These are phyloP conservation scores for Fusarium virguliforme DNA, from an alignment of 2,329 filamentous ascomycete species.

Conservation along the genomic window DNA sequence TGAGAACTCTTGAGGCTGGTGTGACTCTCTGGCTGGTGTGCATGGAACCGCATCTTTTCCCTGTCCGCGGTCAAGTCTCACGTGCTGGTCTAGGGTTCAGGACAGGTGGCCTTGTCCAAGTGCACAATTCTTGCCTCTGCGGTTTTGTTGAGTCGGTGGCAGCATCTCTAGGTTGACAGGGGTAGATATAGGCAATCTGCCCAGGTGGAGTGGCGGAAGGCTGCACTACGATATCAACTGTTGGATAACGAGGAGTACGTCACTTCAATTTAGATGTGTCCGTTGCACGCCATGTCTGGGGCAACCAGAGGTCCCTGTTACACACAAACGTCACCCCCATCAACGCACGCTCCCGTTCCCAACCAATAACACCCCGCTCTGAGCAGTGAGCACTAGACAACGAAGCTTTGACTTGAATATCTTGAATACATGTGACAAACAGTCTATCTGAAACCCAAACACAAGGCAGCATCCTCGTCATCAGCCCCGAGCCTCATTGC, in stretches of 20 bases:
- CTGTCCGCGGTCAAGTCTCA: neutral
- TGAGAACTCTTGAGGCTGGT: neutral
- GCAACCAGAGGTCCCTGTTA: too few relatives aligned
- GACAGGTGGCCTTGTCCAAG: too few relatives aligned
- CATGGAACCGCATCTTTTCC: neutral
- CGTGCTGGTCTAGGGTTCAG: too few relatives aligned
- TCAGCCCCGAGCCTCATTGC: neutral
- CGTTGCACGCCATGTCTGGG: too few relatives aligned
- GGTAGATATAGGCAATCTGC: too few relatives aligned
- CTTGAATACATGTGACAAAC: neutral
- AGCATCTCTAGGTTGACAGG: too few relatives aligned
- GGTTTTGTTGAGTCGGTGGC: too few relatives aligned
- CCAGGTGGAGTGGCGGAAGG: too few relatives aligned
- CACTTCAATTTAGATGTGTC: too few relatives aligned
- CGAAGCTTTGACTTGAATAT: neutral
- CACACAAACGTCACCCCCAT: neutral
- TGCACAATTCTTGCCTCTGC: too few relatives aligned
- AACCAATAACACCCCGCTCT: neutral
- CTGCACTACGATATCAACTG: too few relatives aligned
- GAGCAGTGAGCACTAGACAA: neutral
- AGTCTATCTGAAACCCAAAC: neutral
- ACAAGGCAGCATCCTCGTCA: neutral
- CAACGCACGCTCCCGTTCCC: neutral
- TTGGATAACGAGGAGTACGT: too few relatives aligned
- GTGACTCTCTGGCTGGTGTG: neutral